Evolutionary conservation across 2,329 filamentous ascomycete species (phyloP).

Genomic region (Sporothrix euskadiensis): DNA sequence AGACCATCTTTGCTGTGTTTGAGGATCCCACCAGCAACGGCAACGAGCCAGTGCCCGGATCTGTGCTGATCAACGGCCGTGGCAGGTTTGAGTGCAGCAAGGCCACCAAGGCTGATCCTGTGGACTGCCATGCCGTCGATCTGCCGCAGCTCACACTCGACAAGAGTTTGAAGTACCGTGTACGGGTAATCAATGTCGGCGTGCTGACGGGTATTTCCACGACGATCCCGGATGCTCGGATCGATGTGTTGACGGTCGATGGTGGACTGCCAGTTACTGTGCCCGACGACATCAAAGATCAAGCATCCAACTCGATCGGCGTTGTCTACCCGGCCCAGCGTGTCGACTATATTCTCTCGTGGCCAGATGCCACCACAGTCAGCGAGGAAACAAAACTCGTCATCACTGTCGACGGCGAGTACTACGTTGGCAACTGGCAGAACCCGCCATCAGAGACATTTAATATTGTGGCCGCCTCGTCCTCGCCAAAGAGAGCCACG

Average conservation of each 20-base stretch:
- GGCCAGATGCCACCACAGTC: slow-evolving; percentile 20
- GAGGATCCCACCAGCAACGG: slow-evolving; percentile 28
- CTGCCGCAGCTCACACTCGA: slow-evolving; percentile 31
- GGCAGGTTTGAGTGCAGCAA: slow-evolving; percentile 49
- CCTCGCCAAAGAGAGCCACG: neutral
- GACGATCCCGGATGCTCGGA: slow-evolving; percentile 30
- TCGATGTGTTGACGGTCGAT: slow-evolving; percentile 34
- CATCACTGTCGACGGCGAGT: slow-evolving; percentile 35
- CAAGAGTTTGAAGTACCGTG: slow-evolving; percentile 32
- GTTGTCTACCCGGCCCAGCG: slow-evolving; percentile 35
- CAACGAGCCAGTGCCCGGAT: slow-evolving; percentile 48
- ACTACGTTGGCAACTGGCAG: slow-evolving; percentile 23
- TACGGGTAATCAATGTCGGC: slow-evolving; percentile 35
- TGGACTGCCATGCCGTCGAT: slow-evolving; percentile 44
- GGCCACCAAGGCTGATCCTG: slow-evolving; percentile 47
- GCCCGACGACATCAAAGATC: neutral
- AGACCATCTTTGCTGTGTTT: slow-evolving; percentile 24
- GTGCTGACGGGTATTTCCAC: slow-evolving; percentile 34
- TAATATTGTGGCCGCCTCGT: neutral
- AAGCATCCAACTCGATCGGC: slow-evolving; percentile 29
- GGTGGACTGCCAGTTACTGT: slow-evolving; percentile 32
- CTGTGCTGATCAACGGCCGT: slow-evolving; percentile 49
- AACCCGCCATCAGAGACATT: slow-evolving; percentile 18
- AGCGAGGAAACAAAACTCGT: slow-evolving; percentile 25
- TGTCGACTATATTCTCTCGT: slow-evolving; percentile 32